phyloP scores from a whole-genome alignment of 1,284 basidiomycete species.

The Rhodotorula sp. region DNA sequence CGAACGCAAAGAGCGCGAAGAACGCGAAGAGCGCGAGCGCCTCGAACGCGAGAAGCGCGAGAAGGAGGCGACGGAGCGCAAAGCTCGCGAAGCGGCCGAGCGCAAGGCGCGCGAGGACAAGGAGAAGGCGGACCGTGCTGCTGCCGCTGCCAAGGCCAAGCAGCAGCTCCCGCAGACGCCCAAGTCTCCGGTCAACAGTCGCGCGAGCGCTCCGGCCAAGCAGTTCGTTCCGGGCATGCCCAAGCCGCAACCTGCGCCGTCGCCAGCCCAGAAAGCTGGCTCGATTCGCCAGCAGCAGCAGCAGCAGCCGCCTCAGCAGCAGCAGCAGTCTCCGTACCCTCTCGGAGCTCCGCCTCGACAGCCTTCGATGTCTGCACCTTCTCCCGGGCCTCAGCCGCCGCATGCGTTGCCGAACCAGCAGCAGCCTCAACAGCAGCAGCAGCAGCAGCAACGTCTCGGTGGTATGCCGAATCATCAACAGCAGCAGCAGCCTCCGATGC shows the following conservation, averaged over 20 bases:
- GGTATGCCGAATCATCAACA: constrained; percentile 4
- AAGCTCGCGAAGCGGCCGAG: constrained; percentile 51
- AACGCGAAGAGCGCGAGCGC: constrained; percentile 53
- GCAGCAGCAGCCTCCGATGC: constrained; percentile 21
- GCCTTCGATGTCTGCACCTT: constrained; percentile 19
- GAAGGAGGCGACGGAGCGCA: constrained; percentile 51
- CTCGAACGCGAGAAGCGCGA: constrained; percentile 32
- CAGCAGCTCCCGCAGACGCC: constrained; percentile 19
- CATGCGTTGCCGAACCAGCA: constrained; percentile 12
- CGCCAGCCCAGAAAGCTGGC: constrained; percentile 4
- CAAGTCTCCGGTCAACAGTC: constrained; percentile 28
- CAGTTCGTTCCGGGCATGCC: constrained; percentile 40
- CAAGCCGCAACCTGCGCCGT: constrained; percentile 21
- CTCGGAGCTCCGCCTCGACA: constrained; percentile 34
- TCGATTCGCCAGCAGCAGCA: constrained; percentile 1
- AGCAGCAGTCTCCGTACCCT: constrained; percentile 17
- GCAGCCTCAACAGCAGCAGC: constrained; percentile 13
- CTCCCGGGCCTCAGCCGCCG: constrained; percentile 1
- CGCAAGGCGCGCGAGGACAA: constrained; percentile 42
- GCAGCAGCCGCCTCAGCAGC: background rate
- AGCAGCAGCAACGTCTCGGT: constrained; percentile 13
- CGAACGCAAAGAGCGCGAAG: constrained; percentile 66
- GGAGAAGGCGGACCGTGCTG: constrained; percentile 52
- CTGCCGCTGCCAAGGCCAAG: constrained; percentile 36
- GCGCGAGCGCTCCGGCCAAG: constrained; percentile 28